A percentile compares a stretch with the other conserved stretches of the same genome.
These are phyloP conservation scores for Pythium insidiosum DNA, from an alignment of 352 stramenopile genomes.

Conservation along the genomic window DNA sequence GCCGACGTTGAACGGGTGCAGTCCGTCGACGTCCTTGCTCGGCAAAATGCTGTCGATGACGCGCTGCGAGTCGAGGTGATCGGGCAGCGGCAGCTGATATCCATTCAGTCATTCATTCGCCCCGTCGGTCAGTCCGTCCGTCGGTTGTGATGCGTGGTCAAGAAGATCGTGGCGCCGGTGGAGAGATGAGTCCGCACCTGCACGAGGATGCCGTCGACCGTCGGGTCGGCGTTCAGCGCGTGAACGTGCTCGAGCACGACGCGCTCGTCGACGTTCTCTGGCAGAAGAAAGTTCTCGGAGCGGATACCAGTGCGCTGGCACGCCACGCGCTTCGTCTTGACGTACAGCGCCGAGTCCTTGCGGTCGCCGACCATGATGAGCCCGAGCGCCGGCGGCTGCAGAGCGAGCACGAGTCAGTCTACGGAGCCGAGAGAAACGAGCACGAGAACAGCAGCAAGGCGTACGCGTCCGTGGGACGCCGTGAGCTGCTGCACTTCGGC, in stretches of 20 bases:
- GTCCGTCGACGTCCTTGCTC: slow-evolving; percentile 98
- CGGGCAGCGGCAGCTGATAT: slow-evolving; percentile 93
- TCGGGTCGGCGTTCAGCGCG: slow-evolving; percentile 63
- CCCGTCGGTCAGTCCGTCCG: no score
- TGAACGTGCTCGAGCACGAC: slow-evolving; percentile 59
- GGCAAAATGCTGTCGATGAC: slow-evolving; percentile 92
- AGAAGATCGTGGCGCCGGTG: no score
- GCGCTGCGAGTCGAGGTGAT: slow-evolving; percentile 87
- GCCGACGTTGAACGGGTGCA: slow-evolving; percentile 97
- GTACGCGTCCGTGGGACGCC: slow-evolving; percentile 37
- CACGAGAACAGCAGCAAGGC: slow-evolving; percentile 1
- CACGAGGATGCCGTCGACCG: slow-evolving; percentile 80
- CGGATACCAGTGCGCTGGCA: slow-evolving; percentile 92
- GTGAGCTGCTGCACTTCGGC: slow-evolving; percentile 48
- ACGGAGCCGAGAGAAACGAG: background rate
- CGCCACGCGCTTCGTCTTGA: slow-evolving; percentile 97
- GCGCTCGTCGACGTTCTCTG: slow-evolving; percentile 42
- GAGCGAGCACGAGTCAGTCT: background rate
- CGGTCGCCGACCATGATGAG: slow-evolving; percentile 97
- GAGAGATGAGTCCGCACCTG: no score
- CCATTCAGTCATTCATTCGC: no score
- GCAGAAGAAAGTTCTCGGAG: slow-evolving; percentile 84
- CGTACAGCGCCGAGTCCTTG: slow-evolving; percentile 96
- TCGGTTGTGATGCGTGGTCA: no score
- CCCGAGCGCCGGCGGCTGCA: slow-evolving; percentile 89